phyloP scores from a whole-genome alignment of 306 rosid genomes.

The Glycyrrhiza uralensis region DNA sequence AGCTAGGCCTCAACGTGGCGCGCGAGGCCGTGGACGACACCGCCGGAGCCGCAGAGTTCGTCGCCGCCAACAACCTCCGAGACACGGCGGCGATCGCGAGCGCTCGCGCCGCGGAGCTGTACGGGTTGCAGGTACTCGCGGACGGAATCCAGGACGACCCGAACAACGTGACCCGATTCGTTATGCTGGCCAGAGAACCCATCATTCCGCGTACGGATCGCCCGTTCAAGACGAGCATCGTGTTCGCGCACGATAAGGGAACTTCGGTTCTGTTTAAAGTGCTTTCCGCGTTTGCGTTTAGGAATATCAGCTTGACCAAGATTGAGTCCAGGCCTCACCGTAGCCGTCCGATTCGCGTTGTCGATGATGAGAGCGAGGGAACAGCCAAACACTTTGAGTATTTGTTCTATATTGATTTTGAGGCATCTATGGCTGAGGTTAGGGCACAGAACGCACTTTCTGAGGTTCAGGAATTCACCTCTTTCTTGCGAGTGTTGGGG shows the following conservation, averaged over 20 bases:
- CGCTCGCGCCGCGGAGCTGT: conserved; percentile 85
- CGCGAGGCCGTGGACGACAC: conserved; percentile 98
- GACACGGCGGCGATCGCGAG: conserved; percentile 90
- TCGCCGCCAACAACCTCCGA: conserved; percentile 62
- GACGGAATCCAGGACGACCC: conserved; percentile 95
- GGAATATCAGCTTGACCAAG: conserved; percentile 89
- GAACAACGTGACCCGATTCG: conserved; percentile 85
- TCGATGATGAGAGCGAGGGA: conserved; percentile 72
- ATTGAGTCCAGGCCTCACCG: conserved; percentile 93
- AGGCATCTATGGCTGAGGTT: conserved; percentile 93
- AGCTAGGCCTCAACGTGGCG: conserved; percentile 75
- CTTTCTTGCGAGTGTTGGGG: conserved; percentile 82
- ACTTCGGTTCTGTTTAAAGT: conserved; percentile 90
- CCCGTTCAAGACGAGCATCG: conserved; percentile 91
- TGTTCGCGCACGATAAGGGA: conserved; percentile 90
- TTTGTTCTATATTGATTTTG: conserved; percentile 87
- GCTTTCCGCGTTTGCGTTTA: conserved; percentile 83
- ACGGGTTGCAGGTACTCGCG: conserved; percentile 65
- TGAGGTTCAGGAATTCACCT: conserved; percentile 96
- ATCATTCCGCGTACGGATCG: conserved; percentile 86
- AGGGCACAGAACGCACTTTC: conserved; percentile 90
- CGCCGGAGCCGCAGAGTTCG: conserved; percentile 87
- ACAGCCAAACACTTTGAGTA: conserved; percentile 95
- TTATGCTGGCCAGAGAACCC: conserved; percentile 93
- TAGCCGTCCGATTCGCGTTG: conserved; percentile 77